These are phyloP conservation scores for Beauveria pseudobassiana DNA, from an alignment of 2,329 filamentous ascomycete species.

Conservation along the genomic window DNA sequence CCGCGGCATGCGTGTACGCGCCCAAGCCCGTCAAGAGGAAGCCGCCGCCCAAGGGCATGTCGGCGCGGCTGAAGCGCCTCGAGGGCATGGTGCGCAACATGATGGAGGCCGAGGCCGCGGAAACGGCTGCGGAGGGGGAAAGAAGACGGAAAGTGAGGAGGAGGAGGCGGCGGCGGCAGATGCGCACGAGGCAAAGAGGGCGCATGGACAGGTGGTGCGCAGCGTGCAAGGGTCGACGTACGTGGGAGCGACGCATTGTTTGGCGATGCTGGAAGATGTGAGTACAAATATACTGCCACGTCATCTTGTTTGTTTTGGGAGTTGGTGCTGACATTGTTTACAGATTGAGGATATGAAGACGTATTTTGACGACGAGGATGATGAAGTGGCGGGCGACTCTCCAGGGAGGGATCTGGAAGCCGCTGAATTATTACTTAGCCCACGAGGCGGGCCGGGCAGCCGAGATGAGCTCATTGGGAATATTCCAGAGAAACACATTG, in stretches of 20 bases:
- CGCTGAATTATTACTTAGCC: conserved; percentile 36
- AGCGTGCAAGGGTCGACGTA: conserved; percentile 40
- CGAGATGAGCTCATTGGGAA: conserved; percentile 39
- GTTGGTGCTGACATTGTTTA: conserved; percentile 9
- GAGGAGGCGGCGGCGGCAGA: conserved; percentile 6
- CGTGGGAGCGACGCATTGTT: conserved; percentile 52
- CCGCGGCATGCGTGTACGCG: conserved; percentile 41
- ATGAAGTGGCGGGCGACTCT: conserved; percentile 26
- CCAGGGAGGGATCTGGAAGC: conserved; percentile 28
- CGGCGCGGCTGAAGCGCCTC: conserved; percentile 45
- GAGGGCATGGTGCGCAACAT: conserved; percentile 51
- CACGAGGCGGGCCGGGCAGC: conserved; percentile 29
- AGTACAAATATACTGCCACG: conserved; percentile 16
- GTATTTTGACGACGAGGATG: conserved; percentile 45
- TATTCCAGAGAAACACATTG: conserved; percentile 38
- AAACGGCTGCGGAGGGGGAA: neutral
- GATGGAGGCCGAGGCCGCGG: conserved; percentile 34
- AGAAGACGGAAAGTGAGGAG: neutral
- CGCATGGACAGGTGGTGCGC: conserved; percentile 35
- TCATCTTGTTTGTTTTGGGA: neutral
- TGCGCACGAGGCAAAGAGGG: conserved; percentile 16
- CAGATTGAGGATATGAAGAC: conserved; percentile 53
- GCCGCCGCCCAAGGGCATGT: conserved; percentile 41
- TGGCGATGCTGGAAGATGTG: conserved; percentile 54
- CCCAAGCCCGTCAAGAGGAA: conserved; percentile 35